Conservation (phyloP, 78 protist species). For the Trichosphaerium sp. region DNA sequence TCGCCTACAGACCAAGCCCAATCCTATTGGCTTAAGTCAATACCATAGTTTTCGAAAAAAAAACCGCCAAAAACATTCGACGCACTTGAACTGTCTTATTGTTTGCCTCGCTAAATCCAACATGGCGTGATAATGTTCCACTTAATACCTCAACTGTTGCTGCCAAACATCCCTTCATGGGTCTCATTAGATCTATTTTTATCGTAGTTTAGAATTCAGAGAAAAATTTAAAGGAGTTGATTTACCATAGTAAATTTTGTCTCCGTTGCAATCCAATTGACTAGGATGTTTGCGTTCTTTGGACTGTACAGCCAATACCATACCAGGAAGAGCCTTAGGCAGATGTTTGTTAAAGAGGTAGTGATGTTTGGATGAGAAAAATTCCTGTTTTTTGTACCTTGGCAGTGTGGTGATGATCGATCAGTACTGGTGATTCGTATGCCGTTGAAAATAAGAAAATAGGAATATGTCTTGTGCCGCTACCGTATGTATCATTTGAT, state of each 20-base stretch:
- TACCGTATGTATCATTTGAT: background rate
- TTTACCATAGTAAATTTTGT: no score
- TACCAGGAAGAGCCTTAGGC: no score
- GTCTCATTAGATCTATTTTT: slow-evolving; percentile 6
- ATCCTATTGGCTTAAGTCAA: no score
- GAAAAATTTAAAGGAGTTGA: no score
- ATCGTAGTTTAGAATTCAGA: no score
- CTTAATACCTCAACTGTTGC: slow-evolving; percentile 30
- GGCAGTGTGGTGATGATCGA: slow-evolving; percentile 24
- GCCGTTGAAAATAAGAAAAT: slow-evolving; percentile 30
- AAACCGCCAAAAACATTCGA: no score
- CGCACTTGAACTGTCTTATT: background rate
- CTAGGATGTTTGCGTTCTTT: background rate
- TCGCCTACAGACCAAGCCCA: slow-evolving; percentile 44
- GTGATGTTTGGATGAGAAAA: no score
- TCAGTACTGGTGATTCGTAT: slow-evolving; percentile 17
- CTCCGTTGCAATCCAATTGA: slow-evolving; percentile 13
- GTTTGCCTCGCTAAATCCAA: slow-evolving; percentile 18
- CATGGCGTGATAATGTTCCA: slow-evolving; percentile 15
- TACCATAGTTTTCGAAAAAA: no score
- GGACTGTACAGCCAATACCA: slow-evolving; percentile 31
- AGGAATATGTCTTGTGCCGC: slow-evolving; percentile 24
- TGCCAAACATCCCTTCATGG: slow-evolving; percentile 6
- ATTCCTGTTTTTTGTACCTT: no score
- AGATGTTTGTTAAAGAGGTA: no score